Evolutionary conservation across 352 stramenopile genomes (phyloP), one percentile per base, ranked within the genome.

Genomic region (Achlya hypogyna): DNA sequence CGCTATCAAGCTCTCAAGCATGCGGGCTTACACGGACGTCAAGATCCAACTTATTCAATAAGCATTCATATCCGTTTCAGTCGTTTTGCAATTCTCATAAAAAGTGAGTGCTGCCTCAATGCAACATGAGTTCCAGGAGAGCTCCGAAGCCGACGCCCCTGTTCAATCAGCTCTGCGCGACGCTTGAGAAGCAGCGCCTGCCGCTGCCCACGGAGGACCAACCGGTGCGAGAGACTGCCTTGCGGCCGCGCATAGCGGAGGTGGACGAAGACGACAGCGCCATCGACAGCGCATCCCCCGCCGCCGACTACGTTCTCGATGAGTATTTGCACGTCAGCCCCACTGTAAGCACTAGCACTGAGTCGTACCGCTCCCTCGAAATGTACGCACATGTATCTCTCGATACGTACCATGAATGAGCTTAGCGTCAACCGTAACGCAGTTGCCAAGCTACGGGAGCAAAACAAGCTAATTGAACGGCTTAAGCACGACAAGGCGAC

Each of bases 401-500:
- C 29, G 18, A 16, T 53, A 31, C 16, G 49, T 52, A 25, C 16
- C 5, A 31, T 16, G 10, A 49, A 25, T 25, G 14, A 8, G 52
- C 18, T 16, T 67, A 67, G 60, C 5, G 12, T 58, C 28, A 67
- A 67, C 28, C 60, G 60, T 32, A 60, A 25, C 34, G 51, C 32
- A 34, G 65, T 63, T 3, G 53, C 66, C 6, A 72, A 87, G 53
- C 42, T 89, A 0, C 77, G 87, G 14, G 74, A 80, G 51, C 81
- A 88, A 54, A 72, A 62, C 4, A 84, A 83, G n/a, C 59, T 82
- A 14, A 53, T 88, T 16, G 18, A 69, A 10, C 62, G 68, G 0
- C 62, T 89, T 1, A 71, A 75, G 10, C 75, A 83, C 34, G 79
- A 89, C 20, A 88, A 83, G 35, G 80, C 78, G 35, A 67, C 77